A percentile compares a stretch with the other conserved stretches of the same genome.
phyloP scores from a whole-genome alignment of 164 flowering plant genomes.

The Vitis cinerea region DNA sequence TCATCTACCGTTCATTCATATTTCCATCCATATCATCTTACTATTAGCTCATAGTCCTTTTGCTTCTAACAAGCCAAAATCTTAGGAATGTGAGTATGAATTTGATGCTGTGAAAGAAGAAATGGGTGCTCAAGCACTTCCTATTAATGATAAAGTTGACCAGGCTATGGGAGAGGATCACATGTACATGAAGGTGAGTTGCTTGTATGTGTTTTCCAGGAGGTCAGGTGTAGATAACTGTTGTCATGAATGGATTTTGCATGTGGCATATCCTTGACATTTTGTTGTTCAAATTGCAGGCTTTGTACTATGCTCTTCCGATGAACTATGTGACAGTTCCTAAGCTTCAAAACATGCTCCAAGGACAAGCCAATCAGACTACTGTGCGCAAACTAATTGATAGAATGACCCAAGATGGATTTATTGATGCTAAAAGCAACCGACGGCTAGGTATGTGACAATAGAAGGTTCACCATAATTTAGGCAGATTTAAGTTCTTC shows the following conservation, averaged over 20 bases:
- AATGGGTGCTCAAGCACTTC: constrained; percentile 32
- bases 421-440: constrained; percentile 56
- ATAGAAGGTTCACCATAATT: not conserved
- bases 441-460: constrained; percentile 60
- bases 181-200: constrained; percentile 78
- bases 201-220: too few relatives aligned
- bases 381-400: constrained; percentile 70
- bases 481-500: not conserved
- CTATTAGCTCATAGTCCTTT: constrained; percentile 4
- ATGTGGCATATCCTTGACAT: not conserved
- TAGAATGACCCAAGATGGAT: constrained; percentile 78
- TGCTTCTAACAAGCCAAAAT: not conserved
- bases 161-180: constrained; percentile 38
- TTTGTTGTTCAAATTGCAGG: constrained; percentile 44
- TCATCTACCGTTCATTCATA: not conserved
- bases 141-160: constrained; percentile 24
- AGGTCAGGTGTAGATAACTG: not conserved
- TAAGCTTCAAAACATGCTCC: constrained; percentile 74
- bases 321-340: constrained; percentile 69
- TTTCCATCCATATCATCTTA: not conserved
- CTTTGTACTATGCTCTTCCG: constrained; percentile 79
- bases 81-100: constrained; percentile 46
- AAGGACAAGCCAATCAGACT: constrained; percentile 59
- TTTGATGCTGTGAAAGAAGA: constrained; percentile 71
- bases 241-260: not conserved